Conservation (phyloP, 345 rosid species). For the Nephelium lappaceum region DNA sequence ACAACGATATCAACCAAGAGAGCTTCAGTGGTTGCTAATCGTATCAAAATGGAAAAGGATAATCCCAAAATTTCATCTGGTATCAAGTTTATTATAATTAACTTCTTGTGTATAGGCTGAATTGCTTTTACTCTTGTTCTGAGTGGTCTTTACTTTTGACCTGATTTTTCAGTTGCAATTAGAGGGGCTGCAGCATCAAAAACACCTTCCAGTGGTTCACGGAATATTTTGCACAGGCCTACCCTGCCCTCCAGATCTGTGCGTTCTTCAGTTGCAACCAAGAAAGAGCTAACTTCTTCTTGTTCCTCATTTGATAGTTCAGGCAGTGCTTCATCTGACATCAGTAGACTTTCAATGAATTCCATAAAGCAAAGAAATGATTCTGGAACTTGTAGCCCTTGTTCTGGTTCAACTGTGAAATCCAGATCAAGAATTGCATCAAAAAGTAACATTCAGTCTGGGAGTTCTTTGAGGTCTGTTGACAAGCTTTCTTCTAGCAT, state of each 20-base stretch:
- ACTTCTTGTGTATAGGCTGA: not conserved
- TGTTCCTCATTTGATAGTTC: slow-evolving; percentile 71
- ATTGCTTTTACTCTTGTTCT: slow-evolving; percentile 10
- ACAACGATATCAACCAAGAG: slow-evolving; percentile 51
- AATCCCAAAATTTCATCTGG: slow-evolving; percentile 38
- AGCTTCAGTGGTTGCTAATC: slow-evolving; percentile 54
- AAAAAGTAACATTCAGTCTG: slow-evolving; percentile 42
- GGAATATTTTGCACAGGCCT: slow-evolving; percentile 50
- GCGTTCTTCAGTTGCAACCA: slow-evolving; percentile 47
- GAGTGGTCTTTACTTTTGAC: slow-evolving; percentile 17
- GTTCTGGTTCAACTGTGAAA: slow-evolving; percentile 37
- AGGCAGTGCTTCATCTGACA: slow-evolving; percentile 55
- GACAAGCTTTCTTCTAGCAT: slow-evolving; percentile 50
- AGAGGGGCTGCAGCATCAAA: slow-evolving; percentile 44
- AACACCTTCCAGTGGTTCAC: slow-evolving; percentile 36
- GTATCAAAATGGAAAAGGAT: slow-evolving; percentile 54
- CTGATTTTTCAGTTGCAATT: slow-evolving; percentile 42
- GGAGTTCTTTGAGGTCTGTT: slow-evolving; percentile 45
- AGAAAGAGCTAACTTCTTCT: slow-evolving; percentile 57
- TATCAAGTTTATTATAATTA: slow-evolving; percentile 16
- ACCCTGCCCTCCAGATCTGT: slow-evolving; percentile 41
- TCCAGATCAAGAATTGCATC: slow-evolving; percentile 32
- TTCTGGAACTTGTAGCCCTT: slow-evolving; percentile 32
- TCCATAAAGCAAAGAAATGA: slow-evolving; percentile 39
- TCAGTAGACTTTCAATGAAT: slow-evolving; percentile 42